Evolutionary conservation across 495 filamentous ascomycete genomes (phyloP).

Genomic region (Talaromyces borbonicus): DNA sequence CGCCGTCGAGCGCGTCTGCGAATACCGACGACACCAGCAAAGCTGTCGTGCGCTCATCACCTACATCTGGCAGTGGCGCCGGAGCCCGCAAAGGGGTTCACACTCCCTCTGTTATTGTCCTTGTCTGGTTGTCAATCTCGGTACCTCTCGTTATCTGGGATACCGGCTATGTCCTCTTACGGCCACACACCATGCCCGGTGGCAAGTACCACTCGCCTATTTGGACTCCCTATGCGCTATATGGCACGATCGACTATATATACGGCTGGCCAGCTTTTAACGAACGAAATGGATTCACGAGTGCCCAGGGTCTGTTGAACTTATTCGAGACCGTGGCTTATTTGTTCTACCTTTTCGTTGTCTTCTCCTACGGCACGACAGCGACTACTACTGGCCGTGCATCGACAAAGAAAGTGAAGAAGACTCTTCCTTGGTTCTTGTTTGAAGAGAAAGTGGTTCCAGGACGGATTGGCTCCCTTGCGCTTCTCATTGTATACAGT

Average conservation of each 20-base stretch:
- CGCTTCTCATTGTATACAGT: slow-evolving; percentile 57
- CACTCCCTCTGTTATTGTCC: slow-evolving; percentile 51
- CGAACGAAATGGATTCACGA: slow-evolving; percentile 65
- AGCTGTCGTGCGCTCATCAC: slow-evolving; percentile 14
- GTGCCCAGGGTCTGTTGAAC: slow-evolving; percentile 67
- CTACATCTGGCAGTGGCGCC: slow-evolving; percentile 18
- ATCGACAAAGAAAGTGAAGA: slow-evolving; percentile 21
- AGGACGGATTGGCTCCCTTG: slow-evolving; percentile 50
- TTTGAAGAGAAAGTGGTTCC: slow-evolving; percentile 41
- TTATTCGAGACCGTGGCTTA: slow-evolving; percentile 64
- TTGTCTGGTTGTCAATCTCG: slow-evolving; percentile 70
- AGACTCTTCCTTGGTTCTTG: slow-evolving; percentile 32
- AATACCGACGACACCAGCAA: slow-evolving; percentile 8
- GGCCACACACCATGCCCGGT: slow-evolving; percentile 77
- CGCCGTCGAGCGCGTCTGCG: slow-evolving; percentile 7
- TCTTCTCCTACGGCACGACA: slow-evolving; percentile 34
- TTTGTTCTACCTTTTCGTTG: slow-evolving; percentile 54
- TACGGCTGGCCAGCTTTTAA: slow-evolving; percentile 77
- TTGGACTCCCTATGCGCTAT: slow-evolving; percentile 73
- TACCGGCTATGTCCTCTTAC: slow-evolving; percentile 66
- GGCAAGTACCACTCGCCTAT: slow-evolving; percentile 64
- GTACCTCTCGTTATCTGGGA: slow-evolving; percentile 82
- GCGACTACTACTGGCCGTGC: slow-evolving; percentile 20
- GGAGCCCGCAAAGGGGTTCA: slow-evolving; percentile 51
- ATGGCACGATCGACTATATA: slow-evolving; percentile 69